A percentile compares a stretch with the other conserved stretches of the same genome.
These are phyloP conservation scores for Spencermartinsiella europaea DNA, from an alignment of 805 yeast genomes.

Conservation along the genomic window DNA sequence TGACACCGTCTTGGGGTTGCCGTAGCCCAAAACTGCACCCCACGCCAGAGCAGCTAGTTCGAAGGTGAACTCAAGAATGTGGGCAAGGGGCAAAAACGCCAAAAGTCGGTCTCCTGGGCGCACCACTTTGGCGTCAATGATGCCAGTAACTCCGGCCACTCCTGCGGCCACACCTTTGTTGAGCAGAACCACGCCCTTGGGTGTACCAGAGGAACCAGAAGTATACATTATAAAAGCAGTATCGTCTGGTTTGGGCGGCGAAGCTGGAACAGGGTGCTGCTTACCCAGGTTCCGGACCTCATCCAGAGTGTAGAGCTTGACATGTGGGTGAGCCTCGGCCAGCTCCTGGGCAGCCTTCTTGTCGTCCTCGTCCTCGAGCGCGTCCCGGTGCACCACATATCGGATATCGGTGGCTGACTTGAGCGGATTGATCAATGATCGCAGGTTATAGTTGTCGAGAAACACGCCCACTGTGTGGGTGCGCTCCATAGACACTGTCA, in stretches of 20 bases:
- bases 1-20: conserved; percentile 84
- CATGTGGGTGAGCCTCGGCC: conserved; percentile 66
- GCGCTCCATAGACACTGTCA: conserved; percentile 73
- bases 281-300: conserved; percentile 66
- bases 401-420: conserved; percentile 55
- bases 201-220: conserved; percentile 80
- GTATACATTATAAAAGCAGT: conserved; percentile 79
- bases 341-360: conserved; percentile 53
- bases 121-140: conserved; percentile 50
- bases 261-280: conserved; percentile 38
- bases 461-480: conserved; percentile 75
- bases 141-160: conserved; percentile 70
- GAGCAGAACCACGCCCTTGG: conserved; percentile 73
- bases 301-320: conserved; percentile 57
- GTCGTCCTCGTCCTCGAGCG: conserved; percentile 47
- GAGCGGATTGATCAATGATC: conserved; percentile 66
- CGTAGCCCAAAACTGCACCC: conserved; percentile 91
- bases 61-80: conserved; percentile 86
- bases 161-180: conserved; percentile 75
- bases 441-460: conserved; percentile 74
- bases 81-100: conserved; percentile 92
- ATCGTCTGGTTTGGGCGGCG: conserved; percentile 53
- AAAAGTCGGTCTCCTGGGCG: conserved; percentile 63
- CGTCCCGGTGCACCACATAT: conserved; percentile 64
- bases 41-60: conserved; percentile 77